Conservation (phyloP, 2,329 filamentous ascomycete genomes). For the Exophiala sideris region DNA sequence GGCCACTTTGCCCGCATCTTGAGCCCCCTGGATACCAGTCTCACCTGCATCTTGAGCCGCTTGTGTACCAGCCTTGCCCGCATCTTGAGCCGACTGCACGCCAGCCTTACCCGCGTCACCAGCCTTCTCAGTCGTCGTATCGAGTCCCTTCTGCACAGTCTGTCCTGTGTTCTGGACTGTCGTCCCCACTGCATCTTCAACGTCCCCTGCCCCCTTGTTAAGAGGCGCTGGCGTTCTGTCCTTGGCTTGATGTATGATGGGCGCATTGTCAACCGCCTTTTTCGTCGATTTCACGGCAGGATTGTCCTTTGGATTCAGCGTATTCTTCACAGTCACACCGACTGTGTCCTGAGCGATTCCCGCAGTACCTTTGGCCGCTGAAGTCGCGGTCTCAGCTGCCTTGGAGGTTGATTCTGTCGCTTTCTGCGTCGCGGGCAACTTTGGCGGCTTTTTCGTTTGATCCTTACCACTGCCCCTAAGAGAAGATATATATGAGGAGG, state of each 20-base stretch:
- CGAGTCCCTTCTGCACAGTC: constrained; percentile 10
- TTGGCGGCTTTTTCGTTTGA: neutral
- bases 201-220: constrained; percentile 12
- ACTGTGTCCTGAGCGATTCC: constrained; percentile 19
- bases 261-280: constrained; percentile 11
- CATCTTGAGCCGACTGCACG: neutral
- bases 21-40: constrained; percentile 4
- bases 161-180: constrained; percentile 22
- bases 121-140: constrained; percentile 14
- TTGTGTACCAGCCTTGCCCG: neutral
- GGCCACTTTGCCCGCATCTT: constrained; percentile 6
- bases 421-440: constrained; percentile 12
- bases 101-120: constrained; percentile 13
- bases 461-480: neutral
- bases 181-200: constrained; percentile 14
- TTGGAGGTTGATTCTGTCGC: constrained; percentile 13
- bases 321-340: constrained; percentile 23
- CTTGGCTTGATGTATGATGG: constrained; percentile 24
- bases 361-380: constrained; percentile 18
- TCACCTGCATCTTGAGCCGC: constrained; percentile 2
- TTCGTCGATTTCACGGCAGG: constrained; percentile 23
- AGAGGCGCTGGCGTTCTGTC: constrained; percentile 18
- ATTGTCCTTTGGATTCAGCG: constrained; percentile 23
- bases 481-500: constrained; percentile 24
- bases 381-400: constrained; percentile 13